phyloP scores from a whole-genome alignment of 768 basidiomycete genomes.

The Mycena latifolia region DNA sequence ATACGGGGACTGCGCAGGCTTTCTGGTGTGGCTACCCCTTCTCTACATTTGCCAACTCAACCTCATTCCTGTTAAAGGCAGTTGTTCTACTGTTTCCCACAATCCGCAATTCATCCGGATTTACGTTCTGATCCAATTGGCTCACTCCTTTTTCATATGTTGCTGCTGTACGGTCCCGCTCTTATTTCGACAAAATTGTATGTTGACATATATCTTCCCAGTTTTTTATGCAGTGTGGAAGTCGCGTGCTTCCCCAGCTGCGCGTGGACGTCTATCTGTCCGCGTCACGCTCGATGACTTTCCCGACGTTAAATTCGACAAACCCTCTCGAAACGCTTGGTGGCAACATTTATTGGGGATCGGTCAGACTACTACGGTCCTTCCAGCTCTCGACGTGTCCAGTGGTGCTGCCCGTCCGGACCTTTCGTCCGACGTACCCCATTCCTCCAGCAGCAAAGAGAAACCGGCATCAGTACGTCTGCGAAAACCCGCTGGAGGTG shows the following conservation, averaged over 20 bases:
- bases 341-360: constrained; percentile 58
- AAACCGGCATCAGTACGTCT: background rate
- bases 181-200: background rate
- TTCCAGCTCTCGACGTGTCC: constrained; percentile 15
- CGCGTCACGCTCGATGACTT: constrained; percentile 59
- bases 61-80: constrained; percentile 49
- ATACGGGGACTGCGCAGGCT: constrained; percentile 57
- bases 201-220: constrained; percentile 40
- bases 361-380: background rate
- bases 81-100: constrained; percentile 54
- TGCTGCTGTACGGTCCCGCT: constrained; percentile 60
- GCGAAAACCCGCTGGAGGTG: constrained; percentile 7
- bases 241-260: constrained; percentile 61
- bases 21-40: constrained; percentile 52
- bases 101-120: constrained; percentile 52
- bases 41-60: background rate
- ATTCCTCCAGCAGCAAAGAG: constrained; percentile 16
- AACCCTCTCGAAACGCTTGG: constrained; percentile 57
- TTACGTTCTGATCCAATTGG: constrained; percentile 62
- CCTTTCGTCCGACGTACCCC: background rate
- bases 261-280: constrained; percentile 68
- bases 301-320: constrained; percentile 45
- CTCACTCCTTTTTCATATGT: constrained; percentile 70
- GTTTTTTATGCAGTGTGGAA: constrained; percentile 70
- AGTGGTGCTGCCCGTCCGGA: background rate